phyloP scores from a whole-genome alignment of 1,284 basidiomycete species.

The Boletus mariae region DNA sequence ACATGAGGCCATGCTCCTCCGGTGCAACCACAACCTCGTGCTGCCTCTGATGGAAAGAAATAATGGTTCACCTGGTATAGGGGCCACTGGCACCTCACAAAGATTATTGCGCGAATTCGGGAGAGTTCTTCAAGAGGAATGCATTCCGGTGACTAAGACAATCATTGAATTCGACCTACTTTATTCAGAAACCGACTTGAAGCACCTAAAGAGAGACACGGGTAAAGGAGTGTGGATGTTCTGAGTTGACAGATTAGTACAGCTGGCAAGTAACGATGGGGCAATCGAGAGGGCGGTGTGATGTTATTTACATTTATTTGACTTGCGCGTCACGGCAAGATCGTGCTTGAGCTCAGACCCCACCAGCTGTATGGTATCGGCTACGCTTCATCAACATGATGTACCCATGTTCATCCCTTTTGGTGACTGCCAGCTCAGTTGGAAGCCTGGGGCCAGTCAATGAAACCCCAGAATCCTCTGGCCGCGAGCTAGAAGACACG shows the following conservation, averaged over 20 bases:
- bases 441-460: no score
- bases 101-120: neutral
- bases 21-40: neutral
- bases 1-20: neutral
- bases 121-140: neutral
- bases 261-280: neutral
- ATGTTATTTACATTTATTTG: neutral
- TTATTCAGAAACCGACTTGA: neutral
- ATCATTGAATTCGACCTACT: conserved; percentile 2
- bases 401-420: no score
- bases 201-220: neutral
- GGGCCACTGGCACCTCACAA: neutral
- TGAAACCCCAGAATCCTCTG: no score
- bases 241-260: neutral
- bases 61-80: conserved; percentile 16
- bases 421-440: no score
- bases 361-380: no score
- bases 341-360: no score
- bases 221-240: conserved; percentile 12
- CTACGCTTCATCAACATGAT: no score
- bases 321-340: neutral
- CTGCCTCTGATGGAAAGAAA: neutral
- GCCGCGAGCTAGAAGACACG: no score
- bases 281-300: neutral
- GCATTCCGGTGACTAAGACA: neutral